Percentiles rank a stretch among this genome's conserved stretches.
Evolutionary conservation across 2,329 filamentous ascomycete genomes (phyloP).

Genomic region (Fusarium miscanthi): DNA sequence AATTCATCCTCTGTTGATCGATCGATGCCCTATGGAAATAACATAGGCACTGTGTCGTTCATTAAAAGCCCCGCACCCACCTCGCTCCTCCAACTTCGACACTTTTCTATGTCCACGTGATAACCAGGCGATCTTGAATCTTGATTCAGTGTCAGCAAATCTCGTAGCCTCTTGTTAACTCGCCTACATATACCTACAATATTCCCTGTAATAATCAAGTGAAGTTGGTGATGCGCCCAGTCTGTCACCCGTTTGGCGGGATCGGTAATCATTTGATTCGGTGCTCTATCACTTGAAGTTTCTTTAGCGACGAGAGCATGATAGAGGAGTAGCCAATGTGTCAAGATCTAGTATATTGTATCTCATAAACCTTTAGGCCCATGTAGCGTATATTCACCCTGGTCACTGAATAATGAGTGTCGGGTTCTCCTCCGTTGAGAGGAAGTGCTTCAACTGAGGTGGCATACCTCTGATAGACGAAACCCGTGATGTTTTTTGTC

Average conservation of each 20-base stretch:
- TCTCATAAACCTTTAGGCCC: rapidly evolving
- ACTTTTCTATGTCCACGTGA: background rate
- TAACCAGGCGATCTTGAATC: background rate
- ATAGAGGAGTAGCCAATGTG: background rate
- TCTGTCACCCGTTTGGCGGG: background rate
- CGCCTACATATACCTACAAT: background rate
- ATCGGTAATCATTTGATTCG: too few relatives aligned
- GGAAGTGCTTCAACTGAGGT: background rate
- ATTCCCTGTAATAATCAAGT: background rate
- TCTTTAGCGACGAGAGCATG: background rate
- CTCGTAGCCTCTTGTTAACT: background rate
- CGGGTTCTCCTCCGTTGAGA: background rate
- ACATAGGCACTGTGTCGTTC: background rate
- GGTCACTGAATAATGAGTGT: background rate
- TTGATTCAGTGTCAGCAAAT: background rate
- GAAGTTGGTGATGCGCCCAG: background rate
- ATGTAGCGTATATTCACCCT: background rate
- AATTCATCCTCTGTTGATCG: background rate
- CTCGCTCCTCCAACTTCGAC: background rate
- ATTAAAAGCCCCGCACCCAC: background rate
- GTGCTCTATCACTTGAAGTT: too few relatives aligned
- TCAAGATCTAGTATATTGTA: background rate
- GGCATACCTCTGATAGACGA: background rate
- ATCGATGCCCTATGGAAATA: background rate
- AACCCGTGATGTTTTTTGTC: background rate